Evolutionary conservation across 2,329 filamentous ascomycete species (phyloP).

Genomic region (Penicillium sp.): DNA sequence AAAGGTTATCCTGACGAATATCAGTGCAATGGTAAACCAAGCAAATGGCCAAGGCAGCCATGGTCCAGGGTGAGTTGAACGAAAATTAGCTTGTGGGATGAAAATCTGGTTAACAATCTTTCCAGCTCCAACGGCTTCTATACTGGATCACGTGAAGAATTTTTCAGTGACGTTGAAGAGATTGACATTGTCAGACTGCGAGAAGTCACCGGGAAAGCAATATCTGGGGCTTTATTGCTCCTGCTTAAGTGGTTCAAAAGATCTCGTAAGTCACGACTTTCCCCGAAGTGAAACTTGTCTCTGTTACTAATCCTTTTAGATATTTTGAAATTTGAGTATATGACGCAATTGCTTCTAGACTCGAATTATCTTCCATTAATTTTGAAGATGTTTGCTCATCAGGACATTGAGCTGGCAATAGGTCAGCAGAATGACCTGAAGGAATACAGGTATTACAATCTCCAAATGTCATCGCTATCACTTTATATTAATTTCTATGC

Average conservation of each 20-base stretch:
- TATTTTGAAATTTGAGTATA: slow-evolving; percentile 90
- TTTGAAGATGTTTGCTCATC: slow-evolving; percentile 87
- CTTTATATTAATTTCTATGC: slow-evolving; percentile 6
- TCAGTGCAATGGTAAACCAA: slow-evolving; percentile 74
- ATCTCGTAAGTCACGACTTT: slow-evolving; percentile 62
- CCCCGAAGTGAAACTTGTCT: background rate
- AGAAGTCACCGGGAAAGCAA: slow-evolving; percentile 86
- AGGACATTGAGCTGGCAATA: slow-evolving; percentile 86
- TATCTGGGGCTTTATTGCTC: slow-evolving; percentile 83
- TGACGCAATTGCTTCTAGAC: slow-evolving; percentile 88
- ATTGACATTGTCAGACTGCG: slow-evolving; percentile 74
- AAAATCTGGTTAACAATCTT: slow-evolving; percentile 20
- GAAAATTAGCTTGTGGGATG: background rate
- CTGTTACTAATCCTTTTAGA: slow-evolving; percentile 51
- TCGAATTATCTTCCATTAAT: slow-evolving; percentile 92
- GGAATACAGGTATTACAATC: slow-evolving; percentile 64
- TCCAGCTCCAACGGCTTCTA: slow-evolving; percentile 25
- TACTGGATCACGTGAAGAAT: slow-evolving; percentile 23
- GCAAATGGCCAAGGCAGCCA: slow-evolving; percentile 43
- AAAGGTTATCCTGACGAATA: slow-evolving; percentile 81
- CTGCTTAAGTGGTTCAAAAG: slow-evolving; percentile 94
- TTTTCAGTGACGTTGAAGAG: slow-evolving; percentile 59
- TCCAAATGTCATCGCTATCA: background rate
- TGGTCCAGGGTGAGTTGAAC: slow-evolving; percentile 37
- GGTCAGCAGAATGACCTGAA: slow-evolving; percentile 79